Base-by-base conservation (phyloP, 2,329 filamentous ascomycete genomes). In the Rugonectria rugulosa region DNA sequence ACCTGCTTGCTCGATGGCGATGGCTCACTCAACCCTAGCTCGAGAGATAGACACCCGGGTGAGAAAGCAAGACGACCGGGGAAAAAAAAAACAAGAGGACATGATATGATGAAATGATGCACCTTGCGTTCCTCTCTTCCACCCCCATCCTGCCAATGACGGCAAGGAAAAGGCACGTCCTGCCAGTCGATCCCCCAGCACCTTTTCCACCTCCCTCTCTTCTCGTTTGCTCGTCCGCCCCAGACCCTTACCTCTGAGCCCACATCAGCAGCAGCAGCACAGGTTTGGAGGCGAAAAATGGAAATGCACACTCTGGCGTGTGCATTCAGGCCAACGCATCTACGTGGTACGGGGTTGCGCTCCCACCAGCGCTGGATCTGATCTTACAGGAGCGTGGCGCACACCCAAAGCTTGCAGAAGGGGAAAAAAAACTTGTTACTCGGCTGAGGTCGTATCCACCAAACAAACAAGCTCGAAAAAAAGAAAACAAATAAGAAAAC, bases 321-420 rank as follows among this genome's bases (percentile, higher is more conserved):
- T 58, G 59, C 59, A 62, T 52, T 50, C 44, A 51, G 56, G 57
- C 59, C 46, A 53, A 60, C 59, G 57, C 59, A 44, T 46, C 55
- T 62, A 48, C 55, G 59, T 60, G 45, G 45, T 51, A 57, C 57
- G 36, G 27, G 42, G 56, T 34, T 51, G 37, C 34, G 7, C 12
- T 29, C 12, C 48, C 51, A 50, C 49, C 37, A 21, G 36, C 50
- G 59, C 61, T 20, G 53, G 44, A 54, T 58, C 49, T 56, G 50
- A 46, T 57, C 42, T 53, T 15, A 63, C 59, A 52, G 50, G 52
- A 42, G 32, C 19, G 12, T 4, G 34, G 5, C 36, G 23, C 38
- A 42, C 21, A n/a, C n/a, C n/a, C n/a, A n/a, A 15, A 49, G 19
- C 31, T 15, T 38, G 21, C n/a, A n/a, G n/a, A n/a, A n/a, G n/a